Evolutionary conservation across 768 basidiomycete species (phyloP), one percentile per base, ranked within the genome.

Genomic region (Termitomyces sp.): DNA sequence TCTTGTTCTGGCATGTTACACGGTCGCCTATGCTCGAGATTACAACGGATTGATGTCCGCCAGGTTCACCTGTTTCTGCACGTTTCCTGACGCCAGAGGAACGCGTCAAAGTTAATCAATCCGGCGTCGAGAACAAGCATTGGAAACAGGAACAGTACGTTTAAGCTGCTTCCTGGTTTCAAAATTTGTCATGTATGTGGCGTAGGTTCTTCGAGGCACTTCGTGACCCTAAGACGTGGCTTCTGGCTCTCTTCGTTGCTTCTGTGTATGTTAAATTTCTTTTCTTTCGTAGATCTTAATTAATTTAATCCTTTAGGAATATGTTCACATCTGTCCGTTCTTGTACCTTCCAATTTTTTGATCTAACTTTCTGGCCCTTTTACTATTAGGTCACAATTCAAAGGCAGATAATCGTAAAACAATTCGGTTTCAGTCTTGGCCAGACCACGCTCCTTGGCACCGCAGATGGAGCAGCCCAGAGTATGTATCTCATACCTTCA

Each of bases 91-190:
- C 85, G 16, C 72, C 76, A 3, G 78, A 86, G 62, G 89, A 92
- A 67, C 82, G 86, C 16, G 70, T 79, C 35, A 74, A 81, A 51
- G 76, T 75, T 50, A 90, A 91, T 67, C 88, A 89, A 69, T 72
- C 85, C 18, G 88, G 89, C 52, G 75, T 89, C 22, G 89, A 90
- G 69, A 91, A 89, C 68, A 92, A 91, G 65, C 75, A 73, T 41
- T 91, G 85, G 82, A 92, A 92, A 70, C 72, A 68, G 41, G 80
- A 87, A 39, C 89, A 91, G 88, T 88, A 46, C 59, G 84, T 69
- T 6, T 36, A 15, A 3, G n/a, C 44, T n/a, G 9, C 9, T 3
- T 12, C 5, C 18, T 15, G 3, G 20, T 25, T 47, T 45, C 38
- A 15, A 20, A 18, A 31, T 46, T 10, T 12, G 33, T 45, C 13